Conservation (phyloP, 106 monocot genomes). For the Apostasia ramifera region DNA sequence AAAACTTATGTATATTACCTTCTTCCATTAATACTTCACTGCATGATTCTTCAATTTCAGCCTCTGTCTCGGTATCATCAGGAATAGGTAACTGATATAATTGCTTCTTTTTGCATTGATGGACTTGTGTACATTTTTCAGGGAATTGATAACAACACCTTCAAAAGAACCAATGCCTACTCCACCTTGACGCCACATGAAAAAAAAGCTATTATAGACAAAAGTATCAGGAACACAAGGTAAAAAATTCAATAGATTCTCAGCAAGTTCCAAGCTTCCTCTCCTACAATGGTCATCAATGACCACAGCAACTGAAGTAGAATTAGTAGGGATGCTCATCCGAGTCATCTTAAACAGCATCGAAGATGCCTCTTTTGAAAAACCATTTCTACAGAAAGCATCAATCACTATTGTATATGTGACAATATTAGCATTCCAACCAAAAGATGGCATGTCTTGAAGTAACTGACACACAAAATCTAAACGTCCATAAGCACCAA, state of each 20-base stretch:
- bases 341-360: slow-evolving; percentile 32
- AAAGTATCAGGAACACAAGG: slow-evolving; percentile 20
- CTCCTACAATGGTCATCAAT: slow-evolving; percentile 46
- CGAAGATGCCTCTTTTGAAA: slow-evolving; percentile 26
- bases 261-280: slow-evolving; percentile 24
- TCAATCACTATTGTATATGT: slow-evolving; percentile 30
- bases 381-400: slow-evolving; percentile 30
- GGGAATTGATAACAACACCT: too few relatives aligned
- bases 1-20: too few relatives aligned
- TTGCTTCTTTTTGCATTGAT: too few relatives aligned
- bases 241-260: slow-evolving; percentile 9
- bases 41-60: too few relatives aligned
- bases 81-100: too few relatives aligned
- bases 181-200: slow-evolving; percentile 23
- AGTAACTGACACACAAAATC: slow-evolving; percentile 28
- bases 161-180: too few relatives aligned
- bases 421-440: slow-evolving; percentile 20
- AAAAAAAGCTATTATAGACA: slow-evolving; percentile 49
- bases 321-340: slow-evolving; percentile 18
- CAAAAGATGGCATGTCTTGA: slow-evolving; percentile 9
- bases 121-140: too few relatives aligned
- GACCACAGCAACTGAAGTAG: slow-evolving; percentile 23
- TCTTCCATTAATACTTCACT: too few relatives aligned
- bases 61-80: too few relatives aligned
- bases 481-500: slow-evolving; percentile 18